phyloP scores from a whole-genome alignment of 768 basidiomycete species.

The Xerocomellus chrysenteron region DNA sequence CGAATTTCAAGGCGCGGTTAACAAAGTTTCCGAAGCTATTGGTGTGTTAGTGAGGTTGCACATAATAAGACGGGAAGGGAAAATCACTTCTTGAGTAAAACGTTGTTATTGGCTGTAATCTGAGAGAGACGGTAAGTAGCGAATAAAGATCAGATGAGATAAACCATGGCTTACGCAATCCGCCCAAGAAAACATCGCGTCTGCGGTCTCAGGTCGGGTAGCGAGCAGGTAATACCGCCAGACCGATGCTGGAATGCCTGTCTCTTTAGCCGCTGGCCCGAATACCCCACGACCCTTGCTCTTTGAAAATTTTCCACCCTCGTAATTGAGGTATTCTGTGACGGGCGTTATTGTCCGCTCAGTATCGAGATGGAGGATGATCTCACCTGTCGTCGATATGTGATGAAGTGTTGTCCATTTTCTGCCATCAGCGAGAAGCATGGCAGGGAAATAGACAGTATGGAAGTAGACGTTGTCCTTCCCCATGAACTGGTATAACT shows the following conservation, averaged over 20 bases:
- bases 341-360: neutral
- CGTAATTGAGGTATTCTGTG: slow-evolving; percentile 95
- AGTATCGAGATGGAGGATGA: neutral
- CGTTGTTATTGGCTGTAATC: slow-evolving; percentile 91
- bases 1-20: slow-evolving; percentile 91
- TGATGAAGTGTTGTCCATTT: slow-evolving; percentile 94
- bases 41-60: neutral
- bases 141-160: neutral
- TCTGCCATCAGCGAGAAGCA: slow-evolving; percentile 84
- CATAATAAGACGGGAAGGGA: neutral
- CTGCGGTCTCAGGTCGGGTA: slow-evolving; percentile 88
- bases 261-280: slow-evolving; percentile 90
- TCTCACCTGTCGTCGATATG: slow-evolving; percentile 88
- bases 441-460: slow-evolving; percentile 90
- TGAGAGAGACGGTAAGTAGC: slow-evolving; percentile 27
- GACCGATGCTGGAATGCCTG: slow-evolving; percentile 89
- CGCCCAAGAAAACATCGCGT: slow-evolving; percentile 96
- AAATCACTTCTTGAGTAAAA: slow-evolving; percentile 87
- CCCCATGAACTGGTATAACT: slow-evolving; percentile 98
- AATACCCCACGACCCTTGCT: slow-evolving; percentile 96
- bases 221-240: slow-evolving; percentile 97
- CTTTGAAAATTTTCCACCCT: slow-evolving; percentile 98
- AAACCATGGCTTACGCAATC: slow-evolving; percentile 66
- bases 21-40: slow-evolving; percentile 94
- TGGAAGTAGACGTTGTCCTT: slow-evolving; percentile 99